Evolutionary conservation across 257 asterid species (phyloP), one percentile per base, ranked within the genome.

Genomic region (Verbena officinalis): DNA sequence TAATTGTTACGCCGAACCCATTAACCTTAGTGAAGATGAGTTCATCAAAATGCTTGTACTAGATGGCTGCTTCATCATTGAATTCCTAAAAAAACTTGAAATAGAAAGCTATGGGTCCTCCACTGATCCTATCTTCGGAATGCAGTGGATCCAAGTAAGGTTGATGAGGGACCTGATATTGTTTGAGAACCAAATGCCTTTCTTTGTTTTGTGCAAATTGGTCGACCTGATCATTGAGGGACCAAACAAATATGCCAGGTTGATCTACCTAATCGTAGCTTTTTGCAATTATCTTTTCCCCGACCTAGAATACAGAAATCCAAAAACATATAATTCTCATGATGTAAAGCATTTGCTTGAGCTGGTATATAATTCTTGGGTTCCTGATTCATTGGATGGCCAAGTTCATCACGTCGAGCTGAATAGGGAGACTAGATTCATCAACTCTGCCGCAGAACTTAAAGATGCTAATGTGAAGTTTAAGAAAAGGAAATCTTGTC

Each of bases 51-150:
- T 62, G 68, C 36, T 62, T 1, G 58, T 62, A 16, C 48, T 62
- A 0, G 68, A 62, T 45, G 56, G 46, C 2, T 62, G 68, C 46
- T 62, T 62, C 46, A 62, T 62, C 22, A 46, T 62, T 45, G 33
- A 62, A 7, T 8, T 62, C 24, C 10, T 15, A 4, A 15, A 0
- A 30, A 20, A 38, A 44, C 3, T 2, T 44, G 5, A 15, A 0
- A 44, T 0, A 3, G 1, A 4, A 40, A 4, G n/a, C 17, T 0
- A 1, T 10, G 12, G 5, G 5, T 42, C 4, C 46, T 9, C 40
- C 20, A n/a, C 5, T 2, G 50, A 31, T 49, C 71, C 55, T 8
- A 43, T 40, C 8, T 43, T 53, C 4, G 9, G 23, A 16, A 11
- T 15, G 44, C 0, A 0, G 14, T 40, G 55, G 44, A 15, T 65